phyloP scores from a whole-genome alignment of 257 asterid genomes.

The Nicotiana obtusifolia region DNA sequence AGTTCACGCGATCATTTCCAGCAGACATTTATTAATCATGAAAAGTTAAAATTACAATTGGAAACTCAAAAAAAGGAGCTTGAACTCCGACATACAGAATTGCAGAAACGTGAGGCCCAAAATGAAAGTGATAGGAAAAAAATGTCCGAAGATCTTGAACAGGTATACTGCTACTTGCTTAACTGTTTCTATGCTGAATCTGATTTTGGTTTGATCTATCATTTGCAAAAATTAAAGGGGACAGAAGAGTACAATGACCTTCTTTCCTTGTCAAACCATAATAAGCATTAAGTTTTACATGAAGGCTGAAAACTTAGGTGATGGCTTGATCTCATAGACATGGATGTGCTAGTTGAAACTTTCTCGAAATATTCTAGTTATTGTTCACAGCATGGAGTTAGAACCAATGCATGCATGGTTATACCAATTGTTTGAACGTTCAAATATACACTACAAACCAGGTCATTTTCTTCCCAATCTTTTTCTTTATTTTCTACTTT shows the following conservation, averaged over 20 bases:
- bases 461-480: not conserved
- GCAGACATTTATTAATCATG: slow-evolving; percentile 72
- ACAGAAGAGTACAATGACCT: not conserved
- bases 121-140: slow-evolving; percentile 66
- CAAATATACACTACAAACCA: not conserved
- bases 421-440: not conserved
- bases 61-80: slow-evolving; percentile 68
- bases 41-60: slow-evolving; percentile 61
- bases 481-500: not conserved
- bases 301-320: not conserved
- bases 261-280: not conserved
- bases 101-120: slow-evolving; percentile 71
- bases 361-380: not conserved
- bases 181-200: slow-evolving; percentile 4
- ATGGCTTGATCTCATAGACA: not conserved
- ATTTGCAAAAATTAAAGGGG: slow-evolving; percentile 2
- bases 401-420: not conserved
- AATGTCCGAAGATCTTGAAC: slow-evolving; percentile 68
- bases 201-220: slow-evolving; percentile 1
- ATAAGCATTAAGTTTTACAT: not conserved
- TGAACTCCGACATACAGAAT: slow-evolving; percentile 57
- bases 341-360: not conserved
- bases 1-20: slow-evolving; percentile 73
- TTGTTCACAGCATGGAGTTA: not conserved
- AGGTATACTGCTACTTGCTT: slow-evolving; percentile 44